Base-by-base conservation (phyloP, 2,329 filamentous ascomycete species). In the Aureobasidium subglaciale region DNA sequence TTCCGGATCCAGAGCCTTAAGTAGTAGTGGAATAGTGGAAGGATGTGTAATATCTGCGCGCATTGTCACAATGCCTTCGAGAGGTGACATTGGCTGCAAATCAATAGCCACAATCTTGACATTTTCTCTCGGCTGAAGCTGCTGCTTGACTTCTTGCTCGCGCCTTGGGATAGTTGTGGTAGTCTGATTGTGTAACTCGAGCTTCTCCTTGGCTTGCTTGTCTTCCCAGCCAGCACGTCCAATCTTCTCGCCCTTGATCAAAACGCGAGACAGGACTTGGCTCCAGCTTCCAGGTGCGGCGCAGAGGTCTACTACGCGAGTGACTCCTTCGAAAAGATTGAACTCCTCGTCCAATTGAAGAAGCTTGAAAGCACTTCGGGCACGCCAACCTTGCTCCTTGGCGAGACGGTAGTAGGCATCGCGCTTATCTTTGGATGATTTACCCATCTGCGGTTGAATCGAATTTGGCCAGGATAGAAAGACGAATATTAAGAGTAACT, bases 321-420 rank as follows among this genome's bases (percentile, higher is more conserved):
- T 92, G 45, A 97, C 92, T 64, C 86, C 83, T 63, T 88, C 82
- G 70, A 99, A 96, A 10, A 99, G 81, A 66, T 96, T 88, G 73
- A 97, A 99, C 75, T 96, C 90, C 84, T 81, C 90, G 70, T 99
- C 91, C 22, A 99, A 83, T 71, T 99, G 93, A 11, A 99, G 83
- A 22, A 99, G 82, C 73, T 99, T 99, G 77, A 96, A 99, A 8
- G 93, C 93, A 62, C 90, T 96, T 57, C 93, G 83, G 25, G 93
- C 93, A 32, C 93, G 88, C 92, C 93, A 99, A 61, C 95, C 95
- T 77, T 99, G 93, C 72, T 99, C 93, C 74, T 99, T 99, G 16
- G 93, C 93, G 8, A 99, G 87, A 54, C 93, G 84, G 68, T 99
- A 99, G 74, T 99, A 99, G 42, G 91, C 91, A 71, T 99, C 93